Evolutionary conservation across 257 asterid species (phyloP), one percentile per base, ranked within the genome.

Genomic region (Nicotiana undulata): DNA sequence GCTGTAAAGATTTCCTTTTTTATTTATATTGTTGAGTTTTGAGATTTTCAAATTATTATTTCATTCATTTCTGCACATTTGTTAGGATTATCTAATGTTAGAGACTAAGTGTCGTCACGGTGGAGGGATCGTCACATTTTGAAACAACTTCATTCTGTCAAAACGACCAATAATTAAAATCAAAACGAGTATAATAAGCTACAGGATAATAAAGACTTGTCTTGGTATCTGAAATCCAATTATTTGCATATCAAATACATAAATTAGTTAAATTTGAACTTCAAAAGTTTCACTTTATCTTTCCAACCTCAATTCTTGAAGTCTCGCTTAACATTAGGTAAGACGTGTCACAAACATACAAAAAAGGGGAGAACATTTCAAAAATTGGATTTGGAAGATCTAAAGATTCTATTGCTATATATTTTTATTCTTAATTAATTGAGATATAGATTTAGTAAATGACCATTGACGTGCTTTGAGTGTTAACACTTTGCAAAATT

Each of bases 381-480:
- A 67, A 37, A 37, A 67, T 13, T 34, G 53, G 29, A 67, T 12
- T 34, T 67, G 76, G 40, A 67, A 37, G 46, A 67, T 67, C 53
- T 34, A 37, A n/a, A 67, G 55, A 67, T 67, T 67, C 29, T 51
- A 67, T 18, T 70, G 34, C 58, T 44, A 40, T 8, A 70, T 34
- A 9, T 9, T 18, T 34, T n/a, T 65, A 65, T 65, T 31, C 51
- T 31, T 66, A 1, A 28, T 13, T 28, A 6, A 66, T 66, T 34
- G n/a, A n/a, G 9, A 7, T 32, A 31, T 31, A 17, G 1, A 67
- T 34, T n/a, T 67, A 68, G 9, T 40, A 68, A 68, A 44, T 68
- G 76, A 20, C 76, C 76, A 68, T 68, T 22, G 77, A 40, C 56
- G 76, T 68, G 58, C 58, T 68, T 40, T n/a, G 20, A 68, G n/a